Conservation (phyloP, 2,329 filamentous ascomycete species). For the Penicillium thymicola region DNA sequence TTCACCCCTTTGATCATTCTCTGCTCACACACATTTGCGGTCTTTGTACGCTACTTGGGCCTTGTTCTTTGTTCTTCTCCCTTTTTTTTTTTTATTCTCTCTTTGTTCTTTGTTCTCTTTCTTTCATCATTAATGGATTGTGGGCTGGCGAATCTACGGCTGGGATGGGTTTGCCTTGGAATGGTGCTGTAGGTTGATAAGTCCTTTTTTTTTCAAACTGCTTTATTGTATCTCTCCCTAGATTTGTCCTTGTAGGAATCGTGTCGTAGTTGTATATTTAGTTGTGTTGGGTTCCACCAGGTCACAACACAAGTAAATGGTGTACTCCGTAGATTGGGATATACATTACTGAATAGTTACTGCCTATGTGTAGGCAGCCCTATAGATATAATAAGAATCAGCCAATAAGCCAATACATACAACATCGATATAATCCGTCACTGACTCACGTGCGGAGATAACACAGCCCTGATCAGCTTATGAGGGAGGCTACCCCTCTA, state of each 20-base stretch:
- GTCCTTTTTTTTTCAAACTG: neutral
- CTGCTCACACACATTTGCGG: constrained; percentile 14
- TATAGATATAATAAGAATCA: neutral
- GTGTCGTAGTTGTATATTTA: neutral
- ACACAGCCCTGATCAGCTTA: constrained; percentile 1
- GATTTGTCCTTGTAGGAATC: neutral
- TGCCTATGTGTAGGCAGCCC: neutral
- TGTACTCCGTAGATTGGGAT: neutral
- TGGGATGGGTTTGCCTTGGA: constrained; percentile 27
- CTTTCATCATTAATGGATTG: constrained; percentile 26
- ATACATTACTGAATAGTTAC: neutral
- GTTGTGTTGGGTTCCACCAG: neutral
- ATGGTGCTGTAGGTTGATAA: constrained; percentile 27
- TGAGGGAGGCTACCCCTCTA: constrained; percentile 8
- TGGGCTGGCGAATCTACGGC: constrained; percentile 31
- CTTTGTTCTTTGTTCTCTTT: constrained; percentile 15
- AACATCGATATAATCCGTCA: neutral
- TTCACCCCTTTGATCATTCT: constrained; percentile 9
- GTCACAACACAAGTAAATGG: neutral
- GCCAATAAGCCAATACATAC: neutral
- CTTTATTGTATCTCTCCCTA: neutral
- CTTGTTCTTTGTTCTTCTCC: constrained; percentile 10
- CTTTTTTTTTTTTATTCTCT: constrained; percentile 15
- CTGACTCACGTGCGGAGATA: neutral
- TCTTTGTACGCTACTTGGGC: constrained; percentile 3